phyloP scores from a whole-genome alignment of 345 rosid species.

The Lumnitzera racemosa region DNA sequence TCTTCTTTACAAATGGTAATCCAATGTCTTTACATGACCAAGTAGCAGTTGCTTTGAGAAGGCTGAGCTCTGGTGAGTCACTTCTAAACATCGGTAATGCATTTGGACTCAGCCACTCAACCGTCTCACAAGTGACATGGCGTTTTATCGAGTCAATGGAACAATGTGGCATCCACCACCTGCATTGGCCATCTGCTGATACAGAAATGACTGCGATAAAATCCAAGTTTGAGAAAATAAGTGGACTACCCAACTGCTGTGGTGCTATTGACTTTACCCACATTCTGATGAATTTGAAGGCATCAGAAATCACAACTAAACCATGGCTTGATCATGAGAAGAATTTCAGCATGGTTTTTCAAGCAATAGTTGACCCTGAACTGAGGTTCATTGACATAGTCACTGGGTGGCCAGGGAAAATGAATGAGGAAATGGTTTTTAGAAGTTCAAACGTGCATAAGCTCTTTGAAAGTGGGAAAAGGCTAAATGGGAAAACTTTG shows the following conservation, averaged over 20 bases:
- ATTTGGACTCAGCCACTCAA: constrained; percentile 49
- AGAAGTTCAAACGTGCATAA: constrained; percentile 35
- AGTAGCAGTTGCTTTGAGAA: constrained; percentile 55
- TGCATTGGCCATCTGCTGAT: constrained; percentile 48
- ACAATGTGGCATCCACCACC: constrained; percentile 46
- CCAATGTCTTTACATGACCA: constrained; percentile 38
- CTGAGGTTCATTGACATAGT: constrained; percentile 57
- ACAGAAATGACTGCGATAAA: constrained; percentile 30
- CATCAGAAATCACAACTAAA: constrained; percentile 38
- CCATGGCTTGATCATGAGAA: constrained; percentile 49
- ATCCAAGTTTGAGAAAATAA: constrained; percentile 44
- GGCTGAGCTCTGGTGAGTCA: constrained; percentile 53
- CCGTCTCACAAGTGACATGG: constrained; percentile 63
- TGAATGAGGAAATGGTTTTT: constrained; percentile 36
- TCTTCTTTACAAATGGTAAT: constrained; percentile 36
- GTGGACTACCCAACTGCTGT: constrained; percentile 58
- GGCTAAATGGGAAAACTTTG: constrained; percentile 34
- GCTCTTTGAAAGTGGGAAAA: constrained; percentile 40
- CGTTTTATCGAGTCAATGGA: constrained; percentile 62
- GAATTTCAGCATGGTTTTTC: constrained; percentile 57
- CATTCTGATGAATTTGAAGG: constrained; percentile 40
- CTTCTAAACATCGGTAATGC: constrained; percentile 39
- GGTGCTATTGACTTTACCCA: constrained; percentile 54
- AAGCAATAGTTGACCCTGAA: constrained; percentile 48
- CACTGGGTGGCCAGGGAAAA: constrained; percentile 69